A percentile compares a stretch with the other conserved stretches of the same genome.
Conservation (phyloP, 495 filamentous ascomycete genomes). For the Penicillium diatomitis region DNA sequence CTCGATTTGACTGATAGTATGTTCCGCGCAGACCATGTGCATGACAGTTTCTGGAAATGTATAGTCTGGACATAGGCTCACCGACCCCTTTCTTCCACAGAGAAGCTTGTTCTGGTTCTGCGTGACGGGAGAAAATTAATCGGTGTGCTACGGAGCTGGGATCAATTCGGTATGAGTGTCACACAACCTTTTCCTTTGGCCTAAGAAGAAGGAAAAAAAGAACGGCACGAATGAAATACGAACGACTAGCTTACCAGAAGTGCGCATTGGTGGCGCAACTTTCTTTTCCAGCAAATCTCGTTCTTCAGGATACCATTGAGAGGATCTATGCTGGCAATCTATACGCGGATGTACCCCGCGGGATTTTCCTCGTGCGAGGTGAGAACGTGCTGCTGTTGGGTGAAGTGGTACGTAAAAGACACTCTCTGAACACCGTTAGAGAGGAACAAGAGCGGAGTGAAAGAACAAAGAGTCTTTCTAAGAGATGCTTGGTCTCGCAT, state of each 20-base stretch:
- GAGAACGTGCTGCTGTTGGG: constrained; percentile 90
- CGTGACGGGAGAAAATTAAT: constrained; percentile 90
- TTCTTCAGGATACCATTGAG: constrained; percentile 86
- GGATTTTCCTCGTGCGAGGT: constrained; percentile 81
- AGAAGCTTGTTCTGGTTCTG: constrained; percentile 84
- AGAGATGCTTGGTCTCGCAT: too few relatives aligned
- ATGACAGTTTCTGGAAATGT: not conserved
- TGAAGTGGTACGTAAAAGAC: constrained; percentile 58
- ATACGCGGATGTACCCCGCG: constrained; percentile 73
- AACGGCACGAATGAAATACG: not conserved
- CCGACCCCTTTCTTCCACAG: constrained; percentile 32
- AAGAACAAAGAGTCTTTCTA: too few relatives aligned
- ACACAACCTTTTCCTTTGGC: not conserved
- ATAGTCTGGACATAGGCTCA: too few relatives aligned
- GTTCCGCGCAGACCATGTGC: constrained; percentile 4
- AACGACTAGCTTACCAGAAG: constrained; percentile 3
- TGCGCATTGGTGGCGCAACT: constrained; percentile 2
- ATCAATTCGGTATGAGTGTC: constrained; percentile 75
- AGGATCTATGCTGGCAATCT: constrained; percentile 63
- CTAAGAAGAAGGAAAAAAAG: too few relatives aligned
- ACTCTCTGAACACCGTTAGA: not conserved
- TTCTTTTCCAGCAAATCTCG: constrained; percentile 65
- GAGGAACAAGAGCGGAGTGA: not conserved
- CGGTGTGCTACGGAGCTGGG: constrained; percentile 90
- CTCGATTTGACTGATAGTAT: constrained; percentile 94